phyloP scores from a whole-genome alignment of 2,329 filamentous ascomycete species.

The Xylariales sp. region DNA sequence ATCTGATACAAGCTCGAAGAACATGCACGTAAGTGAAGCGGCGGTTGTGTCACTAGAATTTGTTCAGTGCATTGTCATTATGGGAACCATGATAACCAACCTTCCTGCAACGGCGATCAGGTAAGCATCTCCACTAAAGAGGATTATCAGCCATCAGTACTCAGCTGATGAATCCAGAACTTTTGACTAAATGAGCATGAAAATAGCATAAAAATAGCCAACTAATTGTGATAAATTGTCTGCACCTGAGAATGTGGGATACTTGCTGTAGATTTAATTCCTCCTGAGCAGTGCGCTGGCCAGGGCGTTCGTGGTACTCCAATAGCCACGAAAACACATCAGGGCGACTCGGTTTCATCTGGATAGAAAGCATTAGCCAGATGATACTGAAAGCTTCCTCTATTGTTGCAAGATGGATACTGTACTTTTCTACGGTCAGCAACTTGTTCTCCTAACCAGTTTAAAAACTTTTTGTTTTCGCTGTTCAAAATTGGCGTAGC shows the following conservation, averaged over 20 bases:
- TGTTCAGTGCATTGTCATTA: background rate
- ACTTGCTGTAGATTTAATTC: constrained; percentile 18
- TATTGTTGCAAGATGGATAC: background rate
- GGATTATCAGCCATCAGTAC: too few species aligned
- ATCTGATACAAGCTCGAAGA: constrained; percentile 23
- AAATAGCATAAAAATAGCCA: too few species aligned
- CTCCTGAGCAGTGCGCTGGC: constrained; percentile 15
- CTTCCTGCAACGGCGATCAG: constrained; percentile 27
- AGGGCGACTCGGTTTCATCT: constrained; percentile 15
- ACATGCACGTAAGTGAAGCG: constrained; percentile 27
- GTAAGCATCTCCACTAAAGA: constrained; percentile 23
- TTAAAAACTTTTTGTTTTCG: constrained; percentile 13
- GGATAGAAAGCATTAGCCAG: background rate
- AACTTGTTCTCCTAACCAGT: constrained; percentile 11
- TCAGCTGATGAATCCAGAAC: too few species aligned
- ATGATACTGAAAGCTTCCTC: too few species aligned
- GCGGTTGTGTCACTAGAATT: constrained; percentile 39
- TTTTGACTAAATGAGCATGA: too few species aligned
- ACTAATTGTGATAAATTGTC: too few species aligned
- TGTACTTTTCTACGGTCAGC: background rate
- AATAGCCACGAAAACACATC: constrained; percentile 28
- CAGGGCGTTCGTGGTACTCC: constrained; percentile 16
- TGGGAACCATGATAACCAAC: constrained; percentile 10
- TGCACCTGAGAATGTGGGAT: too few species aligned
- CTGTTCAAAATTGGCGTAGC: constrained; percentile 14